These are phyloP conservation scores for Mycena latifolia DNA, from an alignment of 768 basidiomycete genomes.

Conservation along the genomic window DNA sequence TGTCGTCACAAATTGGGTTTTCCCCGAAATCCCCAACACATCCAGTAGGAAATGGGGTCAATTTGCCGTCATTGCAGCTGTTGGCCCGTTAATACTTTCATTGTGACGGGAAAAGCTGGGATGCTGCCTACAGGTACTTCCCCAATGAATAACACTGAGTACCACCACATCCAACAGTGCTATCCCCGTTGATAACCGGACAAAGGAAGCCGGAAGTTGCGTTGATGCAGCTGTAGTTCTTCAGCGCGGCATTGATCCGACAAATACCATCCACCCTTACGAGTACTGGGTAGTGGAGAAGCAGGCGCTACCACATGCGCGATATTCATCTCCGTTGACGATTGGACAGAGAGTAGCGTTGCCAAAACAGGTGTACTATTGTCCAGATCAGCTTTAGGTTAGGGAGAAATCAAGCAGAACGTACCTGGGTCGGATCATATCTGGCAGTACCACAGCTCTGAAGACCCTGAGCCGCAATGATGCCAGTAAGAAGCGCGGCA, in stretches of 20 bases:
- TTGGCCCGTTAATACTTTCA: conserved; percentile 9
- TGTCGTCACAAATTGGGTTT: too few species aligned
- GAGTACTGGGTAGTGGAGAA: background rate
- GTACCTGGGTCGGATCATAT: conserved; percentile 12
- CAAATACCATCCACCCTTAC: conserved; percentile 7
- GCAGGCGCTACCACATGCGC: conserved; percentile 6
- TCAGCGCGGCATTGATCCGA: conserved; percentile 6
- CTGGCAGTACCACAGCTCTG: conserved; percentile 11
- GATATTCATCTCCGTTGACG: background rate
- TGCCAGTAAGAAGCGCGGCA: conserved; percentile 8
- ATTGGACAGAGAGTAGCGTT: conserved; percentile 13
- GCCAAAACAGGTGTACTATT: conserved; percentile 9
- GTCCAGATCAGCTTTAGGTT: background rate
- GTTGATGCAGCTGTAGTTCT: conserved; percentile 14
- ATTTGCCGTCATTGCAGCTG: conserved; percentile 4
- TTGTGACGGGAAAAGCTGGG: conserved; percentile 3
- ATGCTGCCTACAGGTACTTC: conserved; percentile 10
- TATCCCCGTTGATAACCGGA: conserved; percentile 4
- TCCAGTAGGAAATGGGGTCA: too few species aligned
- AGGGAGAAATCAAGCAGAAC: conserved; percentile 4
- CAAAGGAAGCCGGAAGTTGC: conserved; percentile 19
- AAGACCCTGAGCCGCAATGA: conserved; percentile 6
- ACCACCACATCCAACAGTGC: conserved; percentile 11
- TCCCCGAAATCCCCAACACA: too few species aligned
- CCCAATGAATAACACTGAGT: conserved; percentile 11